These are phyloP conservation scores for Pseudocercospora ulei DNA, from an alignment of 2,329 filamentous ascomycete genomes.

Conservation along the genomic window DNA sequence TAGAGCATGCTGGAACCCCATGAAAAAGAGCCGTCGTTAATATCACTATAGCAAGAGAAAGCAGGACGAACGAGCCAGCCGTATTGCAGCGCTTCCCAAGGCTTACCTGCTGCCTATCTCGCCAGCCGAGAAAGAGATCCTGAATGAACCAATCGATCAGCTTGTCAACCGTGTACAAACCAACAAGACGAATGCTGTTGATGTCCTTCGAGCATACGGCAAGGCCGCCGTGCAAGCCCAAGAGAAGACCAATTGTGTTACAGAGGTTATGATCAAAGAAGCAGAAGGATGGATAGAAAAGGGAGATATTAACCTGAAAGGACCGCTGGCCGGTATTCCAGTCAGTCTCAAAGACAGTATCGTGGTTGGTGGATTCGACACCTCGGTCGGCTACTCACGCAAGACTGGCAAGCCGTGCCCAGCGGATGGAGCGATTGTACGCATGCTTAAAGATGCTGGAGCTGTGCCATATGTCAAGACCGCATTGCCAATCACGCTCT, in stretches of 20 bases:
- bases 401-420: constrained; percentile 57
- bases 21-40: no score
- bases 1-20: no score
- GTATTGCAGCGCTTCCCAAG: constrained; percentile 57
- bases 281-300: constrained; percentile 61
- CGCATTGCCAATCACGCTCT: constrained; percentile 72
- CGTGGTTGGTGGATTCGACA: constrained; percentile 72
- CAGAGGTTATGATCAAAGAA: constrained; percentile 70
- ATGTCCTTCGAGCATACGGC: constrained; percentile 74
- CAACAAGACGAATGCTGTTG: constrained; percentile 54
- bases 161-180: constrained; percentile 70
- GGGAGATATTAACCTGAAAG: constrained; percentile 58
- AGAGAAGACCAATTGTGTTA: constrained; percentile 77
- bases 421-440: constrained; percentile 62
- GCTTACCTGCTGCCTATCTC: constrained; percentile 59
- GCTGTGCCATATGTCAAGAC: constrained; percentile 91
- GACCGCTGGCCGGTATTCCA: constrained; percentile 77
- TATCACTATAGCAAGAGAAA: constrained; percentile 62
- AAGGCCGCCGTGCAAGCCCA: constrained; percentile 80
- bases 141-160: constrained; percentile 64
- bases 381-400: constrained; percentile 67
- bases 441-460: constrained; percentile 72
- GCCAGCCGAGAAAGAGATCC: constrained; percentile 53
- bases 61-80: constrained; percentile 60
- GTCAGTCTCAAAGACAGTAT: constrained; percentile 71